Base-by-base conservation (phyloP, 1,139 yeast genomes). In the Sugiyamaella paludigena region DNA sequence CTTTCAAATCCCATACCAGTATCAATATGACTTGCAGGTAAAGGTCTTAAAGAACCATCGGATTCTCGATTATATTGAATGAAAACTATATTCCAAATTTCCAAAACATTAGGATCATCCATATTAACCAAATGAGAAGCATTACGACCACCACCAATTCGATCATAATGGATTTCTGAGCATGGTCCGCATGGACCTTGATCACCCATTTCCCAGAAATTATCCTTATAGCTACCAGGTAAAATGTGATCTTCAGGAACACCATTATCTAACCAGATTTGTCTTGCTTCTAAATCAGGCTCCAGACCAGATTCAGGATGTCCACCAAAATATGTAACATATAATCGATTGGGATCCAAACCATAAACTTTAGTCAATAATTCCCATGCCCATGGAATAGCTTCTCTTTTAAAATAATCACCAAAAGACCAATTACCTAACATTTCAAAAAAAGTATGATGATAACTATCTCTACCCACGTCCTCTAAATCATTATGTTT, bases 131-230 rank as follows among this genome's bases (percentile, higher is more conserved):
- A 77, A 58, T 72, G 67, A 31, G 97, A 77, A 52, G 98, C 98
- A 65, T 92, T 91, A 74, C 99, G 82, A 49, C 97, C 97, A 29
- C 98, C 49, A 13, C 98, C 98, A 57, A 92, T 88, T 72, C 98
- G 83, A 69, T 92, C 99, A 70, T 88, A 92, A 70, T 92, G 99
- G 60, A 92, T 80, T 71, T 92, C 98, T 15, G 96, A 87, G 74
- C 98, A 94, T 45, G 99, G 99, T 56, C 99, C 99, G 76, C 99
- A 92, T 40, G 99, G 99, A 58, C 99, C 99, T 74, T 91, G 98
- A 66, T 94, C 99, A 61, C 99, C 99, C 99, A 92, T 92, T 75
- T 94, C 99, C 99, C 99, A 92, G 70, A 92, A 92, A 74, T 92
- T 92, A 68, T 92, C 99, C 66, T 83, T 76, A 48, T 83, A 87